A percentile compares a stretch with the other conserved stretches of the same genome.
phyloP scores from a whole-genome alignment of 129 eudicot species.

The Flaveria linearis region DNA sequence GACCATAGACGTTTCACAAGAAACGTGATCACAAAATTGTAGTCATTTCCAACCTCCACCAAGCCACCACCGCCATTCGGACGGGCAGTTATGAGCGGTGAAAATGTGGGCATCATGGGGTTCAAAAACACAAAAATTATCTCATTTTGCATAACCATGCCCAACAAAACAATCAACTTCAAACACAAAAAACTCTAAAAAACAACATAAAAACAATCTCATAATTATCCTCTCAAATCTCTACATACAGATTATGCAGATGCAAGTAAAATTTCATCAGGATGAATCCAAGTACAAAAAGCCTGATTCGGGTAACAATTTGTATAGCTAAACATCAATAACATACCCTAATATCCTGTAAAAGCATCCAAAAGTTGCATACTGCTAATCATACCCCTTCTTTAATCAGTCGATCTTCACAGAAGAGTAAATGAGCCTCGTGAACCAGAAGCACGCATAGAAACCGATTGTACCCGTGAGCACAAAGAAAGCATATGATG shows the following conservation, averaged over 20 bases:
- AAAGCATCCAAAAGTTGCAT: constrained; percentile 25
- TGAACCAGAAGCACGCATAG: constrained; percentile 79
- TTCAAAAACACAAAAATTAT: background rate
- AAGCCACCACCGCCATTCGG: no score
- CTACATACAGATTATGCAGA: constrained; percentile 36
- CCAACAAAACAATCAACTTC: constrained; percentile 6
- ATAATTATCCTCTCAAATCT: constrained; percentile 32
- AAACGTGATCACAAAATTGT: no score
- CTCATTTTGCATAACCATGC: background rate
- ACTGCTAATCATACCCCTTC: background rate
- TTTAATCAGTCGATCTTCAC: constrained; percentile 49
- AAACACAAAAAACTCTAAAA: constrained; percentile 8
- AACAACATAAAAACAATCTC: constrained; percentile 24
- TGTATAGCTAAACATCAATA: constrained; percentile 40
- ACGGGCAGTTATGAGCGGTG: no score
- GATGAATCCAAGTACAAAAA: constrained; percentile 30
- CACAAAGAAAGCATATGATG: constrained; percentile 70
- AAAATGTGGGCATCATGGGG: no score
- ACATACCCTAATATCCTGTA: constrained; percentile 38
- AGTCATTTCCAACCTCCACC: no score
- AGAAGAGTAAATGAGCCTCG: constrained; percentile 76
- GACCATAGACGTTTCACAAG: no score
- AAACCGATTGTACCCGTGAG: constrained; percentile 75
- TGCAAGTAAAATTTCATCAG: constrained; percentile 10
- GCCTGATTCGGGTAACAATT: constrained; percentile 20